Evolutionary conservation across 768 basidiomycete genomes (phyloP).

Genomic region (Tubosaeta brunneosetosa): DNA sequence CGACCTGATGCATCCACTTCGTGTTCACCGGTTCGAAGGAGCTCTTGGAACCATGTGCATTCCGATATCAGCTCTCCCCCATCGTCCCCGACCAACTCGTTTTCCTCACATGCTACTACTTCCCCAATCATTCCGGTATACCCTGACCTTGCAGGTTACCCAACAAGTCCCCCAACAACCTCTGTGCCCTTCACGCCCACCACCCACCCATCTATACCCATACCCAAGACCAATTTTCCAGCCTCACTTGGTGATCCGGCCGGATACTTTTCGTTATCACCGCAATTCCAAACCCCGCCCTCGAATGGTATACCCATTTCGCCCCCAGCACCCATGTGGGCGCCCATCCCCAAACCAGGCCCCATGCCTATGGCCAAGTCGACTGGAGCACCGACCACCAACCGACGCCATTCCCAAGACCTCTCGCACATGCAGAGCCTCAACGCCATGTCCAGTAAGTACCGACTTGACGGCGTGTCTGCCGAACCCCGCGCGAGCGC

Average conservation of each 20-base stretch:
- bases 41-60: conserved; percentile 12
- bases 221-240: conserved; percentile 15
- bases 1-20: conserved; percentile 15
- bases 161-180: conserved; percentile 9
- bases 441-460: conserved; percentile 23
- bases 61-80: conserved; percentile 21
- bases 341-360: conserved; percentile 1
- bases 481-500: conserved; percentile 6
- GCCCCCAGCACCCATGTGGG: conserved; percentile 18
- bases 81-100: conserved; percentile 21
- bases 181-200: conserved; percentile 8
- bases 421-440: conserved; percentile 19
- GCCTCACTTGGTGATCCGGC: conserved; percentile 12
- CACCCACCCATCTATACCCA: conserved; percentile 5
- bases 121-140: conserved; percentile 22
- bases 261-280: conserved; percentile 12
- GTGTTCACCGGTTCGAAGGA: conserved; percentile 35
- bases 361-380: conserved; percentile 4
- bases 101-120: conserved; percentile 15
- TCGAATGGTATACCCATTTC: conserved; percentile 6
- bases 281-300: conserved; percentile 10
- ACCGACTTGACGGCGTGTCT: conserved; percentile 15
- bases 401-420: conserved; percentile 21
- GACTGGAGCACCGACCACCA: neutral
- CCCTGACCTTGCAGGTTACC: conserved; percentile 18